A percentile compares a stretch with the other conserved stretches of the same genome.
phyloP scores from a whole-genome alignment of 2,329 filamentous ascomycete genomes.

The Sodiomyces alkalinus region DNA sequence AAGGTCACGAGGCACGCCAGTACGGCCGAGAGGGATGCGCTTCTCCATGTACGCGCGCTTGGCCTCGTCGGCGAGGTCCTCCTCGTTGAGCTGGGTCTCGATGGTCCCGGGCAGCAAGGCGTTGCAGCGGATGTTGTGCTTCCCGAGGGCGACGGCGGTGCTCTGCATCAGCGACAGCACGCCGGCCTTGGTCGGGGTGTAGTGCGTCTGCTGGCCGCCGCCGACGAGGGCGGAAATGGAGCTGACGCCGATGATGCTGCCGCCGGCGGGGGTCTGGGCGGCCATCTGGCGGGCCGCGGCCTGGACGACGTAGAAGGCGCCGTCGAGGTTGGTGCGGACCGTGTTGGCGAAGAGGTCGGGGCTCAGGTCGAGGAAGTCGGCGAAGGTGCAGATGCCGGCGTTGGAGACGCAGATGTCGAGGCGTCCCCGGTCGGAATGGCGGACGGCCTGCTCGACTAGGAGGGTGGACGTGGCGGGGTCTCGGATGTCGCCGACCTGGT shows the following conservation, averaged over 20 bases:
- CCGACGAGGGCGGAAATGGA: slow-evolving; percentile 65
- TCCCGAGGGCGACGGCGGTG: slow-evolving; percentile 62
- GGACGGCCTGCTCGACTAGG: slow-evolving; percentile 52
- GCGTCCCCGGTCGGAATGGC: slow-evolving; percentile 36
- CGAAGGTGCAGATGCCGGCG: slow-evolving; percentile 78
- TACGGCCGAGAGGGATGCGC: slow-evolving; percentile 62
- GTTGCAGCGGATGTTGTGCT: slow-evolving; percentile 67
- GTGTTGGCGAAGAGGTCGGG: slow-evolving; percentile 57
- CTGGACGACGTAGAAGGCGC: slow-evolving; percentile 79
- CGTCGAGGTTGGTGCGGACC: slow-evolving; percentile 66
- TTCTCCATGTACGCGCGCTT: slow-evolving; percentile 71
- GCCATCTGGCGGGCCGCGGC: slow-evolving; percentile 77
- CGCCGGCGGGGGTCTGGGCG: slow-evolving; percentile 46
- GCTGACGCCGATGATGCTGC: slow-evolving; percentile 64
- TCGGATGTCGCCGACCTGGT: slow-evolving; percentile 63
- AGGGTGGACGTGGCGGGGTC: slow-evolving; percentile 54
- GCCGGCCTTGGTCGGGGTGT: slow-evolving; percentile 80
- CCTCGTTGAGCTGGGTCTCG: slow-evolving; percentile 70
- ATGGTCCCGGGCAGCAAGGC: slow-evolving; percentile 74
- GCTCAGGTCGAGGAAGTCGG: slow-evolving; percentile 64
- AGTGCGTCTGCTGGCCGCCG: slow-evolving; percentile 66
- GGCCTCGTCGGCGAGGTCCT: slow-evolving; percentile 55
- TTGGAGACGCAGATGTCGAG: slow-evolving; percentile 77
- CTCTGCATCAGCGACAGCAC: slow-evolving; percentile 72
- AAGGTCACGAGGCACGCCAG: slow-evolving; percentile 59